Base-by-base conservation (phyloP, 352 stramenopile species). In the Globisporangium megalacanthum region DNA sequence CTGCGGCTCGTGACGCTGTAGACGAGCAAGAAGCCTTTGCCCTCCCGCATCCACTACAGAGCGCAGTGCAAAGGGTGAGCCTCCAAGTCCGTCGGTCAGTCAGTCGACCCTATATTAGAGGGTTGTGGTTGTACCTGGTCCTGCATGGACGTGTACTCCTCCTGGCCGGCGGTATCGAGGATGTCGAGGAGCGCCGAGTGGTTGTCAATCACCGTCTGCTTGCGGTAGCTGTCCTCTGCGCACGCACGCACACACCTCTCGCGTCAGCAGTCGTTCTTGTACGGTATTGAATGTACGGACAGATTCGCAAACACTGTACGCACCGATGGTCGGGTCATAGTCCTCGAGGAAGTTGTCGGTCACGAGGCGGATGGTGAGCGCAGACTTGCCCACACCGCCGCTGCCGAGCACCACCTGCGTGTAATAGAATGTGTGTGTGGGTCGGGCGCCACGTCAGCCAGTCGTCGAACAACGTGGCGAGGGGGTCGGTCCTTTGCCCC, bases 261-360 rank as follows among this genome's bases (percentile, higher is more conserved):
- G 14, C 42, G 41, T 53, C 46, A 54, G 29, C 49, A 62, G 22
- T 20, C 31, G 39, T n/a, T 42, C 37, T 46, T 46, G 14, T 46
- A 14, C 19, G 6, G 1, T 20, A 1, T 46, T 46, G 39, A 11
- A 45, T 46, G 25, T 29, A 29, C 54, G 15, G 14, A 11, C 39
- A 10, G 5, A 42, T 42, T 13, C 44, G 19, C 46, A 33, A 37
- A 22, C 33, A 36, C 19, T 15, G 15, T 29, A 60, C 73, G 55
- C 62, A 92, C 84, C 84, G 62, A 97, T 95, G 31, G 89, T 97
- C 29, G 89, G 89, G 68, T 97, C 89, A 78, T 95, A 97, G 72
- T 97, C 87, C 64, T 96, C 86, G n/a, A 97, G 68, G 62, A 96
- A 97, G 67, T 95, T 94, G 62, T 96, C 89, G 15, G 85, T 92